phyloP scores from a whole-genome alignment of 2,329 filamentous ascomycete species.

The Aspergillus aculeatinus region DNA sequence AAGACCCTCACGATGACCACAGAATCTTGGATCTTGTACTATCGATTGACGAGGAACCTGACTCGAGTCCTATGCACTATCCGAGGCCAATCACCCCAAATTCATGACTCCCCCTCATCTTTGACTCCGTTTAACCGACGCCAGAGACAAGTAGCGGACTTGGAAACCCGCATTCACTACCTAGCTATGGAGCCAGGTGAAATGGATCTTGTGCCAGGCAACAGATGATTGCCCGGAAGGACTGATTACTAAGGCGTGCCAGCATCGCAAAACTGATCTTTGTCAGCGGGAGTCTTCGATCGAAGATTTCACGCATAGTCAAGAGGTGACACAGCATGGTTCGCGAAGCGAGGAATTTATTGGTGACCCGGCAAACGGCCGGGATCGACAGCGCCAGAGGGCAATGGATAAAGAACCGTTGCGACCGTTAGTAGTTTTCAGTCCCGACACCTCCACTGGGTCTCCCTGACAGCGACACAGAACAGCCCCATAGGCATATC shows the following conservation, averaged over 20 bases:
- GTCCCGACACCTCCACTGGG: slow-evolving; percentile 7
- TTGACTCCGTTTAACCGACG: neutral
- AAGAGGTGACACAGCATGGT: slow-evolving; percentile 2
- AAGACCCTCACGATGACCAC: neutral
- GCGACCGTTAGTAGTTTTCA: slow-evolving; percentile 14
- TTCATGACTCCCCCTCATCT: neutral
- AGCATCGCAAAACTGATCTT: neutral
- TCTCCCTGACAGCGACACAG: neutral
- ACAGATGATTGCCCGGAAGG: neutral
- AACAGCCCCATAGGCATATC: neutral
- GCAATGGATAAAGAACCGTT: slow-evolving; percentile 18
- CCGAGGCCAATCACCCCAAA: neutral
- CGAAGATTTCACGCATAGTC: neutral
- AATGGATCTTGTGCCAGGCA: neutral
- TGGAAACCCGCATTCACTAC: neutral
- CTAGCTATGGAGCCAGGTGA: slow-evolving; percentile 1
- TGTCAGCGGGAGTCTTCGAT: neutral
- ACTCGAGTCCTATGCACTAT: neutral
- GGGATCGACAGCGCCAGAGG: slow-evolving; percentile 19
- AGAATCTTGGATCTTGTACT: neutral
- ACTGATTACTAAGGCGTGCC: neutral
- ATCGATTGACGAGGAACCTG: neutral
- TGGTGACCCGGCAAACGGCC: slow-evolving; percentile 12
- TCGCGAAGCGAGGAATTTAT: slow-evolving; percentile 13
- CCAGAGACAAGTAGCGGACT: no score